Percentiles rank a stretch among this genome's conserved stretches.
phyloP scores from a whole-genome alignment of 1,284 basidiomycete genomes.

The Athelia psychrophila region DNA sequence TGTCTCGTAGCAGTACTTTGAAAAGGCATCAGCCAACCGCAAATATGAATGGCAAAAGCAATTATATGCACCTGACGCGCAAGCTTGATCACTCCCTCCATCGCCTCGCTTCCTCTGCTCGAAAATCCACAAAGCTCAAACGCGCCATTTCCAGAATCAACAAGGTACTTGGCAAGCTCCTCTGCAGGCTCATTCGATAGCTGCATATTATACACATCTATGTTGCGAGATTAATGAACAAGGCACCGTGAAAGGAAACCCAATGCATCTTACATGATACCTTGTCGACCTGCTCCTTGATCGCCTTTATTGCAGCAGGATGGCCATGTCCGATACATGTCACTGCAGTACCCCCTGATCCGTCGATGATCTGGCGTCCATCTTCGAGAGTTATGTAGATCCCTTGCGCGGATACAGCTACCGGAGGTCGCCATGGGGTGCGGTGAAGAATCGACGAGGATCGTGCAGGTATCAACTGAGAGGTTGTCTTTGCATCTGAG shows the following conservation, averaged over 20 bases:
- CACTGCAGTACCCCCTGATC: constrained; percentile 83
- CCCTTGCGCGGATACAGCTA: constrained; percentile 65
- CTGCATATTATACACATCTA: constrained; percentile 83
- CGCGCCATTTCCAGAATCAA: constrained; percentile 62
- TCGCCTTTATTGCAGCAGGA: constrained; percentile 63
- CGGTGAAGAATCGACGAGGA: constrained; percentile 50
- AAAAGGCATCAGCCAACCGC: constrained; percentile 6
- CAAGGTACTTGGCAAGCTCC: constrained; percentile 61
- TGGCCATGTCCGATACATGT: constrained; percentile 75
- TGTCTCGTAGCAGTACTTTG: constrained; percentile 66
- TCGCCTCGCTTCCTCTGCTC: constrained; percentile 83
- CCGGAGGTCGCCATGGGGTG: constrained; percentile 68
- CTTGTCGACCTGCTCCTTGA: constrained; percentile 76
- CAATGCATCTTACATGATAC: constrained; percentile 55
- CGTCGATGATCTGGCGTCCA: constrained; percentile 68
- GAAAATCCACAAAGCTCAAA: constrained; percentile 68
- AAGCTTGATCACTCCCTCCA: constrained; percentile 80
- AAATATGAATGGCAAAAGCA: neutral
- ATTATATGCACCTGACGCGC: constrained; percentile 57
- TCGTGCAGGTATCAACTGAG: no score
- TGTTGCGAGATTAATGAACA: constrained; percentile 5
- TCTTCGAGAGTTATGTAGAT: constrained; percentile 67
- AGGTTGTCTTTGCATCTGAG: no score
- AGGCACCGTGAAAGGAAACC: neutral
- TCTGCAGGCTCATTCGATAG: constrained; percentile 77